A percentile compares a stretch with the other conserved stretches of the same genome.
phyloP scores from a whole-genome alignment of 805 yeast species.

The Hagleromyces aurorensis region DNA sequence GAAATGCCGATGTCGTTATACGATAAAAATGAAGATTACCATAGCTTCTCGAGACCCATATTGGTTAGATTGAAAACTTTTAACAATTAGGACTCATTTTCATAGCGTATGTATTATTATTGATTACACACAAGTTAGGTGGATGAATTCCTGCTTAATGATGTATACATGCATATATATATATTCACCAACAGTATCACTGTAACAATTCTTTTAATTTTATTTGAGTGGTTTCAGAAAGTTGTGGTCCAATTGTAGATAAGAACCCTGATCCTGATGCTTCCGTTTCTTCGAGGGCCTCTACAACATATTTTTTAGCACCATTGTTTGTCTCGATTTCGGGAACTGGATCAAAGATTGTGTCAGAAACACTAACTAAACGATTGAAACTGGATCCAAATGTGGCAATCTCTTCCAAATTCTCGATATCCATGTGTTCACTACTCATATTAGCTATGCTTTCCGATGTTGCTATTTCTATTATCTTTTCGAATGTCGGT shows the following conservation, averaged over 20 bases:
- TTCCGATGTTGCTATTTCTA: slow-evolving; percentile 33
- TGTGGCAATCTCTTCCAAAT: slow-evolving; percentile 63
- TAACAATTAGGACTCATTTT: neutral
- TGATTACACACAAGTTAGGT: slow-evolving; percentile 11
- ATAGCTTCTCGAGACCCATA: too few relatives aligned
- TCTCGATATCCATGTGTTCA: slow-evolving; percentile 36
- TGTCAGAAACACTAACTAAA: slow-evolving; percentile 52
- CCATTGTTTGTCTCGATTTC: slow-evolving; percentile 33
- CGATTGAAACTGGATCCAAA: slow-evolving; percentile 84
- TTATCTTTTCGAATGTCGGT: slow-evolving; percentile 37
- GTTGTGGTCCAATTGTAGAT: slow-evolving; percentile 20
- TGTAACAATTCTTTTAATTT: slow-evolving; percentile 21
- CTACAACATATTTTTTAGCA: slow-evolving; percentile 16
- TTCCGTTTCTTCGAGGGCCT: slow-evolving; percentile 18
- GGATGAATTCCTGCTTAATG: too few relatives aligned
- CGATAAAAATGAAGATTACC: too few relatives aligned
- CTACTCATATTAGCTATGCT: slow-evolving; percentile 33
- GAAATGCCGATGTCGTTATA: too few relatives aligned
- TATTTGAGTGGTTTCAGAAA: slow-evolving; percentile 20
- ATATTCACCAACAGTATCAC: slow-evolving; percentile 1
- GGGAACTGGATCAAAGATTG: slow-evolving; percentile 65
- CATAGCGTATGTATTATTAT: slow-evolving; percentile 6
- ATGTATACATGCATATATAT: neutral
- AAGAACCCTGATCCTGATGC: slow-evolving; percentile 13
- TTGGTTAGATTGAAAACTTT: neutral